phyloP scores from a whole-genome alignment of 352 stramenopile species.

The Peronospora farinosa region DNA sequence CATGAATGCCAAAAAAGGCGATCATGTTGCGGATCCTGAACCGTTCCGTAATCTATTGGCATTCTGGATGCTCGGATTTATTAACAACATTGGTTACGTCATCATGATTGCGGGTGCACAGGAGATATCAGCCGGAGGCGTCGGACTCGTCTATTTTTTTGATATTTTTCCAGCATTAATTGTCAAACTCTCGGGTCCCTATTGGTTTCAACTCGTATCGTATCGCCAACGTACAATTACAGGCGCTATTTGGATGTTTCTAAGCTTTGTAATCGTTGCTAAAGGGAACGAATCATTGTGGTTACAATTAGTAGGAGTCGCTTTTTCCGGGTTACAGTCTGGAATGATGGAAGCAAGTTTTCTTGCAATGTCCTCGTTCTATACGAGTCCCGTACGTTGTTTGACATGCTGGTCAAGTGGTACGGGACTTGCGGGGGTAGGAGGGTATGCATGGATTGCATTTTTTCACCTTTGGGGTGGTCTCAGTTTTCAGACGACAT shows the following conservation, averaged over 20 bases:
- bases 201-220: constrained; percentile 91
- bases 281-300: constrained; percentile 45
- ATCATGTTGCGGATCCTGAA: constrained; percentile 17
- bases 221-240: constrained; percentile 78
- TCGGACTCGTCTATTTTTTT: constrained; percentile 89
- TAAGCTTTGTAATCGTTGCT: constrained; percentile 74
- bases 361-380: constrained; percentile 81
- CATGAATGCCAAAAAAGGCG: not conserved
- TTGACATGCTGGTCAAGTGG: constrained; percentile 90
- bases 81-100: constrained; percentile 93
- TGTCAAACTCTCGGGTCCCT: constrained; percentile 86
- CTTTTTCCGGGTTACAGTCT: constrained; percentile 79
- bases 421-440: constrained; percentile 88
- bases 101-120: constrained; percentile 93
- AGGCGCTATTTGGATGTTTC: constrained; percentile 71
- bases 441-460: constrained; percentile 87
- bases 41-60: constrained; percentile 56
- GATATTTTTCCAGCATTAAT: constrained; percentile 87
- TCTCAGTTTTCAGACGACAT: constrained; percentile 58
- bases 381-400: constrained; percentile 55
- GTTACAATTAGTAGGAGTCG: constrained; percentile 85
- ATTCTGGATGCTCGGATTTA: constrained; percentile 89
- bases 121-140: constrained; percentile 85
- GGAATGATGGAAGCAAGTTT: constrained; percentile 88
- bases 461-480: constrained; percentile 60